phyloP scores from a whole-genome alignment of 2,329 filamentous ascomycete species.

The Aureobasidium namibiae region DNA sequence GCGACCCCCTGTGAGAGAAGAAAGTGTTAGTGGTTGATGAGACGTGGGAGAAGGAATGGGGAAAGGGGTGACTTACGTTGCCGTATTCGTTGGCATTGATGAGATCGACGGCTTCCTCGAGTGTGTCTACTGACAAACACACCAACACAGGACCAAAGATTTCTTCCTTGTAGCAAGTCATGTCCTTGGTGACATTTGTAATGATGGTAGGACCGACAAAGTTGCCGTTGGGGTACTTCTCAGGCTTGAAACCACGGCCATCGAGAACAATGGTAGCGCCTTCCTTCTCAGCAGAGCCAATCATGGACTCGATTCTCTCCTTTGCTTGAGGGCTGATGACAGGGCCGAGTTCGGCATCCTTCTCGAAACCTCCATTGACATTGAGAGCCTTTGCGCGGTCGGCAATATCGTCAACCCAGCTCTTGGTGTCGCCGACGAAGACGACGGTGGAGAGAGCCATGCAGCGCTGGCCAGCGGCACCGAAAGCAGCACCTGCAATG shows the following conservation, averaged over 20 bases:
- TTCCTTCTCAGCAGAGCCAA: conserved; percentile 68
- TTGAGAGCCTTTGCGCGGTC: conserved; percentile 64
- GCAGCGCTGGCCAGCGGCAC: conserved; percentile 75
- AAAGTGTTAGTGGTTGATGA: neutral
- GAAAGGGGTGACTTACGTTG: conserved; percentile 38
- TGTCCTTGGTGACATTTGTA: conserved; percentile 67
- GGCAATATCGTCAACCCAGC: conserved; percentile 71
- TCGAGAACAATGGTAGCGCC: conserved; percentile 78
- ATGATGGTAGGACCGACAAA: conserved; percentile 78
- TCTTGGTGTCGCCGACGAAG: conserved; percentile 75
- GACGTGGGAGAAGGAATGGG: too few species aligned
- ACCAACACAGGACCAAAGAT: conserved; percentile 81
- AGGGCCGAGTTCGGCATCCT: conserved; percentile 70
- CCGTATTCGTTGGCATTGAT: conserved; percentile 85
- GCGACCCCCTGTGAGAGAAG: conserved; percentile 49
- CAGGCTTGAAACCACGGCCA: conserved; percentile 64
- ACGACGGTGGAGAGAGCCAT: conserved; percentile 81
- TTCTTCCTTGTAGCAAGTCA: conserved; percentile 79
- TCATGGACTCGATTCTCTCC: conserved; percentile 67
- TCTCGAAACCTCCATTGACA: conserved; percentile 74
- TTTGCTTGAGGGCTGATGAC: conserved; percentile 75
- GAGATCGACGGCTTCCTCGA: conserved; percentile 70
- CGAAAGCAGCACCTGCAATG: conserved; percentile 75
- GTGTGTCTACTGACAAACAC: conserved; percentile 67
- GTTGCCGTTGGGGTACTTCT: conserved; percentile 78